phyloP scores from a whole-genome alignment of 2,329 filamentous ascomycete species.

The Cladophialophora yegresii region DNA sequence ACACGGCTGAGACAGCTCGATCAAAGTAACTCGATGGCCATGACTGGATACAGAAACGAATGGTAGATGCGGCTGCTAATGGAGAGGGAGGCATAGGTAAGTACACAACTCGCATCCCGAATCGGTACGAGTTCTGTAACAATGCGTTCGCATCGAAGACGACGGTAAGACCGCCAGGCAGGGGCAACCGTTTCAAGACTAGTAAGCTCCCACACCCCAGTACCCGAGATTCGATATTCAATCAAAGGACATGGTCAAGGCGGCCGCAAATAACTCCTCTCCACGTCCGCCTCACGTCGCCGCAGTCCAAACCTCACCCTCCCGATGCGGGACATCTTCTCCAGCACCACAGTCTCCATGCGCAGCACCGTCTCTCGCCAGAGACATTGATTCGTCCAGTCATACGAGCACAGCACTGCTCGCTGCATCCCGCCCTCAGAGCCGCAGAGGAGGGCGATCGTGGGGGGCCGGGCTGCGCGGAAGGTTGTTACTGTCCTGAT shows the following conservation, averaged over 20 bases:
- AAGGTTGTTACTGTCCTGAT: conserved; percentile 44
- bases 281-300: conserved; percentile 1
- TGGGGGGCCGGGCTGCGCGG: conserved; percentile 44
- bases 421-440: conserved; percentile 52
- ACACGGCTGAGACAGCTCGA: too few species aligned
- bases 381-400: conserved; percentile 47
- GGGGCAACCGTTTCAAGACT: background rate
- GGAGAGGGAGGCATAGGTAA: background rate
- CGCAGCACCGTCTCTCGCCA: conserved; percentile 51
- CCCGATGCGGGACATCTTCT: conserved; percentile 43
- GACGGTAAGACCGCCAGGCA: background rate
- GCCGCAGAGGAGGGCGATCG: conserved; percentile 49
- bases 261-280: conserved; percentile 11
- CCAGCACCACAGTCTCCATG: conserved; percentile 45
- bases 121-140: background rate
- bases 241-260: background rate
- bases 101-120: background rate
- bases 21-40: too few species aligned
- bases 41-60: background rate
- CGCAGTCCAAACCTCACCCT: conserved; percentile 40
- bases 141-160: background rate
- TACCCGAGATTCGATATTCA: background rate
- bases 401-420: conserved; percentile 51
- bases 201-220: background rate
- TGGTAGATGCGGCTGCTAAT: background rate